Conservation (phyloP, 257 asterid species). For the Eucommia ulmoides region DNA sequence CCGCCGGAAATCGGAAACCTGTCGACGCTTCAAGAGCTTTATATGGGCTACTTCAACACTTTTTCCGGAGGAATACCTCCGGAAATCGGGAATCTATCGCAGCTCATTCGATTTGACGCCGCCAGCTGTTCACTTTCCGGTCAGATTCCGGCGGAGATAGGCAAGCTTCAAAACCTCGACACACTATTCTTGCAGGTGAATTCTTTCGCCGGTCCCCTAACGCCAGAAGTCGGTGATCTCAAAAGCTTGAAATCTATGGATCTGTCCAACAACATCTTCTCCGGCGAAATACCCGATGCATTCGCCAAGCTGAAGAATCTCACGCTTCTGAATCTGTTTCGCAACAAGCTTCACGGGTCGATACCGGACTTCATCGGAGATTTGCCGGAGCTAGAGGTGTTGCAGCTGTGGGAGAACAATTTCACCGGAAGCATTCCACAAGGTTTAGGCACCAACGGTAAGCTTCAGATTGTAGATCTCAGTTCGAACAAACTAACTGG, state of each 20-base stretch:
- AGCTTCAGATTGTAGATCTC: slow-evolving; percentile 53
- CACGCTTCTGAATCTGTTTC: slow-evolving; percentile 68
- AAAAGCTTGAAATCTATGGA: slow-evolving; percentile 79
- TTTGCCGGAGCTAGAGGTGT: slow-evolving; percentile 63
- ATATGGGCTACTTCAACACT: slow-evolving; percentile 65
- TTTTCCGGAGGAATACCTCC: slow-evolving; percentile 71
- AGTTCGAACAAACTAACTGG: slow-evolving; percentile 91
- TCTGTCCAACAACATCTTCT: slow-evolving; percentile 66
- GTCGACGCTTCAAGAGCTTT: slow-evolving; percentile 49
- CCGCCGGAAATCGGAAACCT: slow-evolving; percentile 68
- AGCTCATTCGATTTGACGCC: slow-evolving; percentile 52
- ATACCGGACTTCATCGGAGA: slow-evolving; percentile 81
- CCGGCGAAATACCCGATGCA: slow-evolving; percentile 63
- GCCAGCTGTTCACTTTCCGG: slow-evolving; percentile 86
- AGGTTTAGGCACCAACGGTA: slow-evolving; percentile 60
- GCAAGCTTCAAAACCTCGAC: slow-evolving; percentile 55
- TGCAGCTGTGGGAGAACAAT: slow-evolving; percentile 93
- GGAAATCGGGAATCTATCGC: slow-evolving; percentile 61
- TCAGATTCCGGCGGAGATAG: slow-evolving; percentile 65
- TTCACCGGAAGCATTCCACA: slow-evolving; percentile 83
- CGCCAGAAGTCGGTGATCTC: slow-evolving; percentile 58
- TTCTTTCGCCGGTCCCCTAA: slow-evolving; percentile 48
- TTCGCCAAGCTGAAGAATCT: slow-evolving; percentile 60
- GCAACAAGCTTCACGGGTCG: slow-evolving; percentile 82
- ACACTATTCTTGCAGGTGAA: slow-evolving; percentile 88